Evolutionary conservation across 1,139 yeast genomes (phyloP).

Genomic region (Pichia sp.): DNA sequence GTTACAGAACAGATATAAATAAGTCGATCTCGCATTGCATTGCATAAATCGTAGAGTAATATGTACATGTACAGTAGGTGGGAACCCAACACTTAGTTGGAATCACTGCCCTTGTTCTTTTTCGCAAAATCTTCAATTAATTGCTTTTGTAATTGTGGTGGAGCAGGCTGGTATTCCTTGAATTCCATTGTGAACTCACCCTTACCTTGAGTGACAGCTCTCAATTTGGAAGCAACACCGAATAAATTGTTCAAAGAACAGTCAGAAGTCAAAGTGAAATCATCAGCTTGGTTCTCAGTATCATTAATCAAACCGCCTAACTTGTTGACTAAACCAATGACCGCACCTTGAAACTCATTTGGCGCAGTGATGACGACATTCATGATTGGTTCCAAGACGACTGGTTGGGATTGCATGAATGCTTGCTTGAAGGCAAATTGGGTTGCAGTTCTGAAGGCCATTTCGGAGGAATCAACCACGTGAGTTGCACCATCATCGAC

Average conservation of each 20-base stretch:
- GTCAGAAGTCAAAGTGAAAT: slow-evolving; percentile 88
- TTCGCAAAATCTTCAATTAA: slow-evolving; percentile 78
- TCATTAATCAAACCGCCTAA: slow-evolving; percentile 89
- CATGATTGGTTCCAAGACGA: slow-evolving; percentile 94
- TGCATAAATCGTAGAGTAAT: too few relatives aligned
- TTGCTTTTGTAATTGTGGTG: slow-evolving; percentile 86
- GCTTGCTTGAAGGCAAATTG: slow-evolving; percentile 90
- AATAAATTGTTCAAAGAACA: slow-evolving; percentile 94
- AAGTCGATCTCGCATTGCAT: too few relatives aligned
- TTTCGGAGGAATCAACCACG: slow-evolving; percentile 93
- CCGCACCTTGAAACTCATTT: slow-evolving; percentile 89
- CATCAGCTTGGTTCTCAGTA: slow-evolving; percentile 91
- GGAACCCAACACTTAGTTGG: too few relatives aligned
- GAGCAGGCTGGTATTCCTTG: slow-evolving; percentile 83
- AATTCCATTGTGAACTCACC: slow-evolving; percentile 97
- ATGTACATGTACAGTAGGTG: too few relatives aligned
- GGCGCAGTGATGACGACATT: slow-evolving; percentile 90
- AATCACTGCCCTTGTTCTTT: slow-evolving; percentile 29
- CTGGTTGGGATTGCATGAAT: slow-evolving; percentile 76
- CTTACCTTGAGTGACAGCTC: slow-evolving; percentile 98
- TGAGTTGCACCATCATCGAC: slow-evolving; percentile 97
- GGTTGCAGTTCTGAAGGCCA: slow-evolving; percentile 91
- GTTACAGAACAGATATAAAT: slow-evolving; percentile 1
- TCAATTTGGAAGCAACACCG: slow-evolving; percentile 89
- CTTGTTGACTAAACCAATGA: slow-evolving; percentile 87